Conservation (phyloP, 2,329 filamentous ascomycete species). For the Nemania serpens region DNA sequence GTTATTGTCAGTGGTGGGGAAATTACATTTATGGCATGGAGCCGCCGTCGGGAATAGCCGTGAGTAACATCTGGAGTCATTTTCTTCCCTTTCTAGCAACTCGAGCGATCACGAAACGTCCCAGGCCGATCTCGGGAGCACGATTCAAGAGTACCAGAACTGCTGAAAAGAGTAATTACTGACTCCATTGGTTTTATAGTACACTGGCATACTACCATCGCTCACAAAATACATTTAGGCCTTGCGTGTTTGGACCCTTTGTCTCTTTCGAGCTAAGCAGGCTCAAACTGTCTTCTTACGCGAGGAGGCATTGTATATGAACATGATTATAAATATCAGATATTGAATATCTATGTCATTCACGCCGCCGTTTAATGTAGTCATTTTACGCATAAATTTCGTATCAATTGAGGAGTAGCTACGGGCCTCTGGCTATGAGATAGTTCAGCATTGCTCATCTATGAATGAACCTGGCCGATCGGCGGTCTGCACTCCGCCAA, state of each 20-base stretch:
- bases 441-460: constrained; percentile 14
- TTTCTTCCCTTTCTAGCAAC: too few relatives aligned
- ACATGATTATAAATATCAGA: background rate
- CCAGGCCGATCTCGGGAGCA: too few relatives aligned
- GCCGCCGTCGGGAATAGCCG: constrained; percentile 36
- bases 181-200: constrained; percentile 4
- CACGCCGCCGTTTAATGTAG: background rate
- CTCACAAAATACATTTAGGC: constrained; percentile 36
- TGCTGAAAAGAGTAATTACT: too few relatives aligned
- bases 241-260: background rate
- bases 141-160: too few relatives aligned
- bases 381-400: constrained; percentile 1
- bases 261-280: background rate
- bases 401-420: constrained; percentile 25
- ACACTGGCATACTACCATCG: constrained; percentile 36
- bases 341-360: background rate
- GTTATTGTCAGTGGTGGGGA: constrained; percentile 53
- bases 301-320: background rate
- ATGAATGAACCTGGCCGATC: constrained; percentile 19
- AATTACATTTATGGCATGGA: constrained; percentile 42
- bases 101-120: too few relatives aligned
- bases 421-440: constrained; percentile 11
- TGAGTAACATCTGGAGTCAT: too few relatives aligned
- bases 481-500: constrained; percentile 42
- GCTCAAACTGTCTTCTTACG: background rate